phyloP scores from a whole-genome alignment of 2,329 filamentous ascomycete genomes.

The Pseudogymnoascus sp. region DNA sequence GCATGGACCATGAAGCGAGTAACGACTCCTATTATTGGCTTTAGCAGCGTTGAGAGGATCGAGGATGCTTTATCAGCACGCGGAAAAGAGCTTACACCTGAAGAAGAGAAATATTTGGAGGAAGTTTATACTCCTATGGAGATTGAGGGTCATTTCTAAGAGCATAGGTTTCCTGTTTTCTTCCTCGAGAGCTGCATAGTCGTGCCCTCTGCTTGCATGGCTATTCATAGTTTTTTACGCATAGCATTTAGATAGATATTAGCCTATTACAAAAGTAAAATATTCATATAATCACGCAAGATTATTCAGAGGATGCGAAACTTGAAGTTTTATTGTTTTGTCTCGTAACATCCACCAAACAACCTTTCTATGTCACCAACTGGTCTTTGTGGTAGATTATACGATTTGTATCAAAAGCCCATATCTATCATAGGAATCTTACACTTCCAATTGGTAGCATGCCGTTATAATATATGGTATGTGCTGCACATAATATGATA shows the following conservation, averaged over 20 bases:
- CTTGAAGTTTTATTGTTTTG: not conserved
- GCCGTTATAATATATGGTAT: too few relatives aligned
- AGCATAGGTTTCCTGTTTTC: not conserved
- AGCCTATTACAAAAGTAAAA: slow-evolving; percentile 5
- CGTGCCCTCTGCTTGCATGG: not conserved
- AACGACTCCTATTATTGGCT: slow-evolving; percentile 45
- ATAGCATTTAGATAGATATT: not conserved
- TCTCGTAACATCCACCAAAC: not conserved
- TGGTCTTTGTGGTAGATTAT: not conserved
- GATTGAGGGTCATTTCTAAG: slow-evolving; percentile 26
- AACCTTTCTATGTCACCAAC: not conserved
- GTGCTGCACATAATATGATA: too few relatives aligned
- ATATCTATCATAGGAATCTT: not conserved
- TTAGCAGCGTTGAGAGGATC: slow-evolving; percentile 43
- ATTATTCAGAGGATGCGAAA: not conserved
- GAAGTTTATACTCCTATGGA: slow-evolving; percentile 44
- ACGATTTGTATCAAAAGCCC: not conserved
- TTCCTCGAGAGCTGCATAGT: not conserved
- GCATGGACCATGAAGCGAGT: slow-evolving; percentile 45
- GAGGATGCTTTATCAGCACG: slow-evolving; percentile 42
- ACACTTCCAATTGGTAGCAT: not conserved
- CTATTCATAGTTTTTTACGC: not conserved
- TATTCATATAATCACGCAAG: not conserved
- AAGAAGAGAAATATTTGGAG: slow-evolving; percentile 47
- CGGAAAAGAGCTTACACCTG: slow-evolving; percentile 37